A percentile compares a stretch with the other conserved stretches of the same genome.
Conservation (phyloP, 2,329 filamentous ascomycete genomes). For the Setomelanomma holmii region DNA sequence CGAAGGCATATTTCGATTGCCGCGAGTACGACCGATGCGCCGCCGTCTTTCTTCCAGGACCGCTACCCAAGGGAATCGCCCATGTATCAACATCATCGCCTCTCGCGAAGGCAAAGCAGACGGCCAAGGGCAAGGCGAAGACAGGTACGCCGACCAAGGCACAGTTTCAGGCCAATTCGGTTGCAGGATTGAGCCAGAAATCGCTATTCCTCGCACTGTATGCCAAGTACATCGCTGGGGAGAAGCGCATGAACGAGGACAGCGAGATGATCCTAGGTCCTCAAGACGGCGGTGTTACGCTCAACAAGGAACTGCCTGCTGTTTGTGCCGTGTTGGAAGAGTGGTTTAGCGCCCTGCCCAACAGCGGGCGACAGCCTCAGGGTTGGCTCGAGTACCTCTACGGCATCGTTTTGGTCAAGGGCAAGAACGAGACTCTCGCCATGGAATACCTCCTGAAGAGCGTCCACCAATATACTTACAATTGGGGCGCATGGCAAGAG, state of each 20-base stretch:
- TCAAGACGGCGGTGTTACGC: conserved; percentile 81
- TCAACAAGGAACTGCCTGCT: conserved; percentile 82
- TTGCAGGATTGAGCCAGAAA: conserved; percentile 77
- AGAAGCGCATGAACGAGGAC: conserved; percentile 96
- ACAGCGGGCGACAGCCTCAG: conserved; percentile 70
- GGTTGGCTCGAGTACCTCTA: conserved; percentile 97
- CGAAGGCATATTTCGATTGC: conserved; percentile 94
- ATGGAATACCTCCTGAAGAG: conserved; percentile 87
- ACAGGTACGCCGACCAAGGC: conserved; percentile 48
- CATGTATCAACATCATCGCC: conserved; percentile 53
- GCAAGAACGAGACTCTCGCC: conserved; percentile 86
- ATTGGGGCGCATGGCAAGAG: conserved; percentile 97
- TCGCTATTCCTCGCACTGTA: conserved; percentile 92
- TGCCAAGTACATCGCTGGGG: conserved; percentile 88
- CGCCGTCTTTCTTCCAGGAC: conserved; percentile 83
- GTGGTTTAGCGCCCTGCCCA: conserved; percentile 74
- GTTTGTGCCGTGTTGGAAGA: conserved; percentile 78
- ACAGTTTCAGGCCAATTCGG: conserved; percentile 40
- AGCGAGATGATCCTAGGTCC: conserved; percentile 97
- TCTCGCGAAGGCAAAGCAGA: conserved; percentile 43
- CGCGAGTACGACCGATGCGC: conserved; percentile 94
- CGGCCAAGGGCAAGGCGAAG: conserved; percentile 67
- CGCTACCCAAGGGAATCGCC: conserved; percentile 73
- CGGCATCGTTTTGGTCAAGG: conserved; percentile 86
- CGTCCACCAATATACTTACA: conserved; percentile 89